Evolutionary conservation across 2,329 filamentous ascomycete species (phyloP).

Genomic region (Penicillium capsulatum): DNA sequence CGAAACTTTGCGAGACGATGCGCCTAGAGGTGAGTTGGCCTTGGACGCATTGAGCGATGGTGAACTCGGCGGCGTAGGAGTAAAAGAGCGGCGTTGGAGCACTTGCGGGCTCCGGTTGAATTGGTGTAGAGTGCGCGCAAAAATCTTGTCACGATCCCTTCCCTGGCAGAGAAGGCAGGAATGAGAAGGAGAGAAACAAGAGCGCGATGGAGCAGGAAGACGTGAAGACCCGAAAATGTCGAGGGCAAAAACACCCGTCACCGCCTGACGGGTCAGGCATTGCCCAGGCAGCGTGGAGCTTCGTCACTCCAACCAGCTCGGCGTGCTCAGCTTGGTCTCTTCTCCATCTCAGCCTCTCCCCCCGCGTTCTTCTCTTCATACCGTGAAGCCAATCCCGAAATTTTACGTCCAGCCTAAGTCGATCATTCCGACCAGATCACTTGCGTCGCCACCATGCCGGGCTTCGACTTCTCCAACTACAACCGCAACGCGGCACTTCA

Average conservation of each 20-base stretch:
- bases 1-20: slow-evolving; percentile 36
- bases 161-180: slow-evolving; percentile 22
- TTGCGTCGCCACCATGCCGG: slow-evolving; percentile 65
- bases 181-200: slow-evolving; percentile 7
- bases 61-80: slow-evolving; percentile 29
- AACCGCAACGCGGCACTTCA: slow-evolving; percentile 97
- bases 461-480: slow-evolving; percentile 99
- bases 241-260: slow-evolving; percentile 23
- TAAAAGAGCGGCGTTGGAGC: slow-evolving; percentile 45
- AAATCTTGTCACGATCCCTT: slow-evolving; percentile 38
- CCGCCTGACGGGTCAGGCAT: slow-evolving; percentile 24
- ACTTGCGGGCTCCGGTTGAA: slow-evolving; percentile 42
- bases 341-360: slow-evolving; percentile 17
- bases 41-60: slow-evolving; percentile 40
- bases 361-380: background rate
- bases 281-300: slow-evolving; percentile 39
- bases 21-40: slow-evolving; percentile 32
- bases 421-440: too few species aligned
- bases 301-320: slow-evolving; percentile 39
- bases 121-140: slow-evolving; percentile 42
- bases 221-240: slow-evolving; percentile 17
- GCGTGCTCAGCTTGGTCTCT: slow-evolving; percentile 14
- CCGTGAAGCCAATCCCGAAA: background rate
- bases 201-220: slow-evolving; percentile 11
- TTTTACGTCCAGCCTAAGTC: slow-evolving; percentile 13